A percentile compares a stretch with the other conserved stretches of the same genome.
Conservation (phyloP, 129 eudicot species). For the Mikania micrantha region DNA sequence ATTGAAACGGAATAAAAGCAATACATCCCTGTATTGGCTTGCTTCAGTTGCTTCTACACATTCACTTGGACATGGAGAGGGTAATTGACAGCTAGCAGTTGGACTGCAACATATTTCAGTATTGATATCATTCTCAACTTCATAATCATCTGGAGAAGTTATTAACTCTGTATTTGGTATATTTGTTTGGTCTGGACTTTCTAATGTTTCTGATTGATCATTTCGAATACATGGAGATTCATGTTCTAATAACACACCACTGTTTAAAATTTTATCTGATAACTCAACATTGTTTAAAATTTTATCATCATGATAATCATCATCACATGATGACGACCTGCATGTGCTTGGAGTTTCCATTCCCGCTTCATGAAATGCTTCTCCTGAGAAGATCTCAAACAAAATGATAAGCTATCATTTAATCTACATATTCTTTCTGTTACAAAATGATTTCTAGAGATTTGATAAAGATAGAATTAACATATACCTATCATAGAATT, state of each 20-base stretch:
- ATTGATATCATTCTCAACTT: conserved; percentile 29
- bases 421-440: not conserved
- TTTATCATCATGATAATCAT: conserved; percentile 14
- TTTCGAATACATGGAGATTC: conserved; percentile 31
- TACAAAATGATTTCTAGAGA: not conserved
- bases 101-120: conserved; percentile 28
- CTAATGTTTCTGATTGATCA: not conserved
- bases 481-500: conserved; percentile 56
- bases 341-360: conserved; percentile 34
- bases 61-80: conserved; percentile 46
- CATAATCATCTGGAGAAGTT: conserved; percentile 23
- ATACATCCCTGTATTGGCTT: conserved; percentile 56
- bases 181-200: conserved; percentile 18
- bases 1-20: conserved; percentile 67
- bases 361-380: conserved; percentile 69
- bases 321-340: conserved; percentile 16
- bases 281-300: not conserved
- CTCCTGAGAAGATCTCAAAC: conserved; percentile 43
- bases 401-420: conserved; percentile 6
- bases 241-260: conserved; percentile 16
- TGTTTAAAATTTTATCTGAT: conserved; percentile 12
- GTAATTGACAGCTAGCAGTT: conserved; percentile 33
- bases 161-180: conserved; percentile 8
- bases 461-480: not conserved
- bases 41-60: conserved; percentile 45